Evolutionary conservation across 2,329 filamentous ascomycete species (phyloP).

Genomic region (Corinectria fuckeliana): DNA sequence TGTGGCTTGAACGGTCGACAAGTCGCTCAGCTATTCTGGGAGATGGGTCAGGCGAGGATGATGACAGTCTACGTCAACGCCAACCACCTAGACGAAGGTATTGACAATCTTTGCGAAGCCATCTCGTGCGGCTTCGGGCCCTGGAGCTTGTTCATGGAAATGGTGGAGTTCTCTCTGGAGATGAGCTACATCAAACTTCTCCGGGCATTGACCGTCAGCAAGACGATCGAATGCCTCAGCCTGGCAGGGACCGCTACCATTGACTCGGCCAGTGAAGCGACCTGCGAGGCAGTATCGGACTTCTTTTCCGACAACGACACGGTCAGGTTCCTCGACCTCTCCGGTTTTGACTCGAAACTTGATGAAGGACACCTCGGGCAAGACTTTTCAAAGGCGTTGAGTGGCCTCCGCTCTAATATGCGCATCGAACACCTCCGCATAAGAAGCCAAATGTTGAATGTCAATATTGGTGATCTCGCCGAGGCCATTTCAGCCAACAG

Average conservation of each 20-base stretch:
- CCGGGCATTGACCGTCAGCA: conserved; percentile 56
- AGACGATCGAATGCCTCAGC: conserved; percentile 58
- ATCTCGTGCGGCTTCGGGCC: conserved; percentile 56
- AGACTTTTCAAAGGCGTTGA: conserved; percentile 58
- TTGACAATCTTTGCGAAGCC: conserved; percentile 57
- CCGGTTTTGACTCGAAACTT: conserved; percentile 62
- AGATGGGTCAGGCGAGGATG: conserved; percentile 55
- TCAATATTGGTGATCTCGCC: conserved; percentile 60
- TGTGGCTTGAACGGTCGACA: conserved; percentile 59
- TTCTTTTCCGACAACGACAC: conserved; percentile 60
- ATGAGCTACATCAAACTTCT: conserved; percentile 58
- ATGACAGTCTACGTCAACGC: conserved; percentile 57
- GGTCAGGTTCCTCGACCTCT: conserved; percentile 61
- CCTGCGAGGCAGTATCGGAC: conserved; percentile 55
- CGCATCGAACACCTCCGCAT: conserved; percentile 58
- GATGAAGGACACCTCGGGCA: conserved; percentile 63
- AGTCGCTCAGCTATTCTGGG: conserved; percentile 57
- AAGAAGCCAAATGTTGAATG: conserved; percentile 61
- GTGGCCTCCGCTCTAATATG: conserved; percentile 53
- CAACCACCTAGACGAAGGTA: conserved; percentile 60
- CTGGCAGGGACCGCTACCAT: conserved; percentile 61
- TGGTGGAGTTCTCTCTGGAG: conserved; percentile 63
- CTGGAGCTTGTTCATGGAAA: conserved; percentile 58
- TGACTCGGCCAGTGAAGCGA: conserved; percentile 52
- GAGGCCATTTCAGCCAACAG: conserved; percentile 56